Evolutionary conservation across 768 basidiomycete species (phyloP), one percentile per base, ranked within the genome.

Genomic region (Suillus cothurnatus): DNA sequence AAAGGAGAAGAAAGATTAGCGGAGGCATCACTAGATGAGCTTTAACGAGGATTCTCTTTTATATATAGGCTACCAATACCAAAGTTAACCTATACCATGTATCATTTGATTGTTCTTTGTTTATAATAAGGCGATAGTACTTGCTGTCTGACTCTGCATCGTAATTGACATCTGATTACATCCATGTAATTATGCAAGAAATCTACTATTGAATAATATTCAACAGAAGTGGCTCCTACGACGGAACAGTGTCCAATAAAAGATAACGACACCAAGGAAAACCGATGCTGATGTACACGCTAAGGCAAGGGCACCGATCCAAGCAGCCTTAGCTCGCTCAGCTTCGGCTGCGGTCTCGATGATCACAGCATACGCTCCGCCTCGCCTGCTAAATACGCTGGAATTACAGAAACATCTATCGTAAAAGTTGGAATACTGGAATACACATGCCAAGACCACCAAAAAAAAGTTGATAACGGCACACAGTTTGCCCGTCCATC

Each of bases 201-300:
- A 76, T 81, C n/a, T 50, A 92, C 92, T 85, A n/a, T n/a, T n/a
- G n/a, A n/a, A n/a, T n/a, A n/a, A n/a, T n/a, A n/a, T 70, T 86
- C 85, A 67, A 94, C 81, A 3, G 94, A 93, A 68, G 31, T 32
- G 6, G 31, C 31, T 32, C 31, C 31, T 32, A 32, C 31, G 6
- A 32, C 31, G 31, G 31, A 32, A 32, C 31, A 32, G 31, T 32
- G 31, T 32, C 31, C 6, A 32, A 32, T 32, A 32, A 32, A 32
- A n/a, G n/a, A n/a, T n/a, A n/a, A 49, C 5, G 23, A 49, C 11
- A 6, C 5, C 12, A 49, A 23, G 47, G 14, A 49, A 49, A 7
- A 14, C 2, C 1, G 12, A 49, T 23, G 47, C 23, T 23, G 47
- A 49, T 3, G 12, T 12, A 6, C 23, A 49, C 0, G 47, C 47